A percentile compares a stretch with the other conserved stretches of the same genome.
These are phyloP conservation scores for Teratosphaeria viscida DNA, from an alignment of 2,329 filamentous ascomycete species.

Conservation along the genomic window DNA sequence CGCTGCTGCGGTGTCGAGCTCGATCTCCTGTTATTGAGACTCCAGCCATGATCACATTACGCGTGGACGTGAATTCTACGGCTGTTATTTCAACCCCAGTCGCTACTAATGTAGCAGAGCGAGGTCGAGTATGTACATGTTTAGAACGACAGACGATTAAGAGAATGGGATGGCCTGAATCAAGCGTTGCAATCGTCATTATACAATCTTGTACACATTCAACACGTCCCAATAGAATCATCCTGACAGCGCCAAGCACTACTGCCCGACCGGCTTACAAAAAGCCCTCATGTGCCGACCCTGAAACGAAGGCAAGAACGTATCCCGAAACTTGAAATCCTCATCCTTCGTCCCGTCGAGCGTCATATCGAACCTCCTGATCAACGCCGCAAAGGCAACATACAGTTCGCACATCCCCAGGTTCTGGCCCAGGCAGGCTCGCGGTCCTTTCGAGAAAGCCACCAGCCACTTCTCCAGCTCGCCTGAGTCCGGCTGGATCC, in stretches of 20 bases:
- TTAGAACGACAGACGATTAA: background rate
- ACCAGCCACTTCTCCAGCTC: background rate
- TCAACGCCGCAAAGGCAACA: background rate
- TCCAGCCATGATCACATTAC: background rate
- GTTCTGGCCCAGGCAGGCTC: background rate
- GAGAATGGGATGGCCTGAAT: background rate
- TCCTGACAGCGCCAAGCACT: background rate
- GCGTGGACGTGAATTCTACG: background rate
- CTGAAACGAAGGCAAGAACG: background rate
- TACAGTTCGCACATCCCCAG: background rate
- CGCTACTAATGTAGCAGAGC: background rate
- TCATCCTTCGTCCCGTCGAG: background rate
- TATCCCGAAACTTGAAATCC: background rate
- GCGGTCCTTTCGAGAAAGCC: background rate
- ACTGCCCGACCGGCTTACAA: background rate
- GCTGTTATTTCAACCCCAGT: background rate
- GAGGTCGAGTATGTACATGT: background rate
- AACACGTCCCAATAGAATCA: background rate
- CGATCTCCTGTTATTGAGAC: background rate
- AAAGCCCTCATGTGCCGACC: background rate
- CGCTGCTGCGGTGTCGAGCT: background rate
- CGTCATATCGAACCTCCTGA: background rate
- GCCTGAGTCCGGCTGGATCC: slow-evolving; percentile 16
- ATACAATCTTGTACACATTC: background rate
- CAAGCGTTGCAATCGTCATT: background rate